Conservation (phyloP, 2,329 filamentous ascomycete species). For the Colletotrichum spaethianum region DNA sequence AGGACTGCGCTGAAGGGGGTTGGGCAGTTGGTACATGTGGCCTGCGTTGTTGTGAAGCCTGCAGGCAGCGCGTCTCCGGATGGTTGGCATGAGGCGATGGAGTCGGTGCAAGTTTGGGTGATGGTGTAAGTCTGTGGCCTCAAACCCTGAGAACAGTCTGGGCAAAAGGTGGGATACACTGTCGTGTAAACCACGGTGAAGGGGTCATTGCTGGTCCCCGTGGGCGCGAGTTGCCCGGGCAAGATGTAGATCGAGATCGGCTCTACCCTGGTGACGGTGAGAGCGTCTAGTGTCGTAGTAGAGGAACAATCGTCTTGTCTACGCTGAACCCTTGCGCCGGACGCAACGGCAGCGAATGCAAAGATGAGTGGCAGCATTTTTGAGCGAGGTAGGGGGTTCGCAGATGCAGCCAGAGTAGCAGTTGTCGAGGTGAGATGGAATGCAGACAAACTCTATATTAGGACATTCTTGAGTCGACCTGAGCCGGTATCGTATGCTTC, state of each 20-base stretch:
- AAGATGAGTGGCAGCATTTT: conserved; percentile 29
- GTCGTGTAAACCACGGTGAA: conserved; percentile 31
- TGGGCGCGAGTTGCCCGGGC: conserved; percentile 11
- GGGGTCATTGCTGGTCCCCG: conserved; percentile 20
- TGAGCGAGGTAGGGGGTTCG: conserved; percentile 15
- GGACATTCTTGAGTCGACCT: neutral
- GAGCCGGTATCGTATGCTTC: conserved; percentile 19
- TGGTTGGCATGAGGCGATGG: conserved; percentile 30
- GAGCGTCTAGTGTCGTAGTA: conserved; percentile 27
- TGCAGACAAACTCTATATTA: conserved; percentile 41
- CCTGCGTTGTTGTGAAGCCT: conserved; percentile 35
- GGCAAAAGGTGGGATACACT: conserved; percentile 36
- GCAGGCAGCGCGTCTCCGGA: conserved; percentile 22
- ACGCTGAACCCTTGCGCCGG: conserved; percentile 23
- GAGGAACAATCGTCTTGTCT: conserved; percentile 33
- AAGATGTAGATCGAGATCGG: conserved; percentile 36
- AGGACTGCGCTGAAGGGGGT: conserved; percentile 32
- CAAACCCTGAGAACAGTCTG: conserved; percentile 21
- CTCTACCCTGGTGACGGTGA: conserved; percentile 39
- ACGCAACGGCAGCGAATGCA: conserved; percentile 25
- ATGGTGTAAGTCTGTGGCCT: conserved; percentile 36
- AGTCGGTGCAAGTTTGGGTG: conserved; percentile 35
- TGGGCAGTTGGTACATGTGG: conserved; percentile 28
- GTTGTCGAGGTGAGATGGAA: conserved; percentile 22
- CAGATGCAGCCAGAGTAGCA: conserved; percentile 6